Evolutionary conservation across 2,329 filamentous ascomycete species (phyloP).

Genomic region (Plectosphaerella sp.): DNA sequence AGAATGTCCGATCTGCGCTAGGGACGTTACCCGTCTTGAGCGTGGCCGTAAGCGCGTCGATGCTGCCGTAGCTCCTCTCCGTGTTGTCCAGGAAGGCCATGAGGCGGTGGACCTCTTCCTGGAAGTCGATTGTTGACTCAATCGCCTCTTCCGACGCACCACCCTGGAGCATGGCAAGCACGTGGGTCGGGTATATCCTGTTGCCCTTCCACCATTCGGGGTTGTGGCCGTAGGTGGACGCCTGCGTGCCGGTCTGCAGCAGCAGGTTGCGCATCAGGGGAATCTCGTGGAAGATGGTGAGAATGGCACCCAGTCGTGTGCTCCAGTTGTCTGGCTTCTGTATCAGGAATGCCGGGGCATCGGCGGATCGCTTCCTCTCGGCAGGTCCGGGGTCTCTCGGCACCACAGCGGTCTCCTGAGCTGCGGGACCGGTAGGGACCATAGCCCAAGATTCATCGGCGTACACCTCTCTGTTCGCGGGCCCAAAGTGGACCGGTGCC

Average conservation of each 20-base stretch:
- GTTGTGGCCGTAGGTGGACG: constrained; percentile 48
- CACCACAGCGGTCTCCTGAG: constrained; percentile 14
- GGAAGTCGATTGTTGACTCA: constrained; percentile 31
- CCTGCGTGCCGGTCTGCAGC: constrained; percentile 35
- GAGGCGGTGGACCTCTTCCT: constrained; percentile 55
- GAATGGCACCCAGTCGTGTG: constrained; percentile 41
- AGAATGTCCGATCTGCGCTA: constrained; percentile 25
- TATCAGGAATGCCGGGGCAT: constrained; percentile 48
- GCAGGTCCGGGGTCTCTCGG: constrained; percentile 27
- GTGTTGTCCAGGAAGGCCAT: constrained; percentile 60
- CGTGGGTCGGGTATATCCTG: constrained; percentile 37
- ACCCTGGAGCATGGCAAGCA: constrained; percentile 25
- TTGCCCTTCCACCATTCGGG: constrained; percentile 59
- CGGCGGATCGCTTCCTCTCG: constrained; percentile 34
- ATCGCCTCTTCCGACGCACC: constrained; percentile 24
- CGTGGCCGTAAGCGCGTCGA: constrained; percentile 39
- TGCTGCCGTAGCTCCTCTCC: constrained; percentile 55
- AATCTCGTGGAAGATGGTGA: constrained; percentile 58
- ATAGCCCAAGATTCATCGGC: constrained; percentile 55
- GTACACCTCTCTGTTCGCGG: constrained; percentile 52
- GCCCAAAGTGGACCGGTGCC: constrained; percentile 49
- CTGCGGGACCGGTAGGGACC: constrained; percentile 35
- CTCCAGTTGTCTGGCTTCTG: constrained; percentile 10
- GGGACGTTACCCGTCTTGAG: constrained; percentile 21
- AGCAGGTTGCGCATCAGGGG: constrained; percentile 53